Base-by-base conservation (phyloP, 768 basidiomycete species). In the Leccinum fibrillosum region DNA sequence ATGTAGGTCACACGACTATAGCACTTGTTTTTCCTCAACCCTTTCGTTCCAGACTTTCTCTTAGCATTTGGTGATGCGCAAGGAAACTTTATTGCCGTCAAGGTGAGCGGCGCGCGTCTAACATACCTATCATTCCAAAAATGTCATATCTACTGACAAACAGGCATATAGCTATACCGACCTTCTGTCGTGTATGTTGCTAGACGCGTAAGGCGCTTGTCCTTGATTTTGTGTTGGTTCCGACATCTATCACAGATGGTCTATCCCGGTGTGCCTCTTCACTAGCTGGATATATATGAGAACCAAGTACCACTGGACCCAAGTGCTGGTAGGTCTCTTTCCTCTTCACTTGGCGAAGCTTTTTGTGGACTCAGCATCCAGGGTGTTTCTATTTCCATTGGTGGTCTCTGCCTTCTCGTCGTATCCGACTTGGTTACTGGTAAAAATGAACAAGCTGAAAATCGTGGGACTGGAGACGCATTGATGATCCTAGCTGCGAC, bases 401-500 rank as follows among this genome's bases (percentile, higher is more conserved):
- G 73, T 21, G 92, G 92, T 5, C 79, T 94, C 5, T 91, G 85
- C 2, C 72, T 94, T 66, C 86, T 93, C 45, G 89, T 94, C 39
- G 82, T 80, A 10, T 89, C 90, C 12, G 92, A 94, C 65, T 76
- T 86, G 59, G 67, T 89, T 47, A 92, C 89, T 9, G 75, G 85
- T 52, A 93, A 92, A 72, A 81, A 86, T 66, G 91, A 82, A 75
- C 72, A 78, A 4, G 85, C 92, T 3, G 63, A 83, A 3, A 75
- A 75, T 63, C 81, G 83, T 69, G 86, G 78, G 15, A 86, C 88
- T 67, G 92, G 92, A 19, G 91, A 93, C 66, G 84, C 79, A 17
- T 88, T 92, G 73, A 93, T 94, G 88, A 79, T 94, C 53, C 81
- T 86, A 54, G 92, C 91, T 19, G 89, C 92, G 6, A 89, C 90